A percentile compares a stretch with the other conserved stretches of the same genome.
Evolutionary conservation across 768 basidiomycete species (phyloP).

Genomic region (Udeniomyces megalosporus): DNA sequence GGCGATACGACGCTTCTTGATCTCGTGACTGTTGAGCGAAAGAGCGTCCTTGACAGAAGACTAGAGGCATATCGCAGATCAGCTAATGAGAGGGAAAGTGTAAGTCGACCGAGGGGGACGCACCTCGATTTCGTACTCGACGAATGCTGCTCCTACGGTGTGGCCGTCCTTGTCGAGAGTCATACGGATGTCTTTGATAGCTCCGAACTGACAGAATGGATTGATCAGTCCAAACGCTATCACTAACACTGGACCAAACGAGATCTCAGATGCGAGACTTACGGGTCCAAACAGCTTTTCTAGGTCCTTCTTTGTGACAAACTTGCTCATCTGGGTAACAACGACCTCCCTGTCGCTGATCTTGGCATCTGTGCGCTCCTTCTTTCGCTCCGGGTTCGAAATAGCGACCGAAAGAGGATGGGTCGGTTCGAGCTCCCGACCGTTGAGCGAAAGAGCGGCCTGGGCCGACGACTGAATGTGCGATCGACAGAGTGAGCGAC

Average conservation of each 20-base stretch:
- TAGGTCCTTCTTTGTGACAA: slow-evolving; percentile 59
- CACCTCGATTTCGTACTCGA: slow-evolving; percentile 77
- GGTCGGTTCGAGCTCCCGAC: slow-evolving; percentile 53
- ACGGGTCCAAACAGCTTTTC: slow-evolving; percentile 62
- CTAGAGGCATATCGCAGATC: slow-evolving; percentile 29
- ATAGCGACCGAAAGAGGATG: slow-evolving; percentile 58
- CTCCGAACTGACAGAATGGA: slow-evolving; percentile 47
- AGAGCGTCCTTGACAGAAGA: slow-evolving; percentile 54
- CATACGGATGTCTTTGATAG: slow-evolving; percentile 64
- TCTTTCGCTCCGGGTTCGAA: slow-evolving; percentile 78
- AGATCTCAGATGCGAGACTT: slow-evolving; percentile 22
- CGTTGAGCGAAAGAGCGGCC: slow-evolving; percentile 62
- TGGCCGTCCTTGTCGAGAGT: slow-evolving; percentile 52
- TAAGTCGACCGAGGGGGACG: neutral
- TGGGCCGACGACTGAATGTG: slow-evolving; percentile 38
- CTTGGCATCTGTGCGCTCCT: slow-evolving; percentile 74
- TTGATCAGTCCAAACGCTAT: neutral
- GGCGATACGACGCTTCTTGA: slow-evolving; percentile 76
- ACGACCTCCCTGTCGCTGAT: slow-evolving; percentile 74
- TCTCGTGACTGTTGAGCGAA: slow-evolving; percentile 65
- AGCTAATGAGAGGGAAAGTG: neutral
- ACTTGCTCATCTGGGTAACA: slow-evolving; percentile 68
- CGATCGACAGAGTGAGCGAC: neutral
- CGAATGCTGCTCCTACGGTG: slow-evolving; percentile 74
- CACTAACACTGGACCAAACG: neutral